These are phyloP conservation scores for Hysterium pulicare DNA, from an alignment of 2,329 filamentous ascomycete genomes.

Conservation along the genomic window DNA sequence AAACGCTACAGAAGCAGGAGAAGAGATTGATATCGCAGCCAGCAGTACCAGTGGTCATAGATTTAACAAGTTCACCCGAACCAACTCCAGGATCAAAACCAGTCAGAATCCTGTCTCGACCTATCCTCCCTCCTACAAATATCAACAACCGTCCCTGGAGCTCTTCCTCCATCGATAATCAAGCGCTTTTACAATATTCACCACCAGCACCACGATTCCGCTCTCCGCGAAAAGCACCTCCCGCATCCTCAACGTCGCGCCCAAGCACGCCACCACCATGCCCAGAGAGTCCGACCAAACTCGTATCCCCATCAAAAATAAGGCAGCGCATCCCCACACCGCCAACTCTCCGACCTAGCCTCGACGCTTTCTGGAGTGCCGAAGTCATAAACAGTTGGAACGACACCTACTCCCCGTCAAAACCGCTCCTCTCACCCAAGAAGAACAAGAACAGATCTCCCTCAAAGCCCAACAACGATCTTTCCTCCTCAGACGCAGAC, in stretches of 20 bases:
- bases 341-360: slow-evolving; percentile 28
- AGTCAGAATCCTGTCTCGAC: slow-evolving; percentile 11
- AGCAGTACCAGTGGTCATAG: slow-evolving; percentile 28
- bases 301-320: slow-evolving; percentile 37
- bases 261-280: slow-evolving; percentile 29
- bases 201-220: slow-evolving; percentile 29
- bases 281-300: slow-evolving; percentile 27
- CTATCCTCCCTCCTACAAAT: slow-evolving; percentile 21
- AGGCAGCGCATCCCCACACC: slow-evolving; percentile 27
- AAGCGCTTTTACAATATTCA: slow-evolving; percentile 31
- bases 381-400: slow-evolving; percentile 36
- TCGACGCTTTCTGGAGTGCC: slow-evolving; percentile 38
- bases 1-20: slow-evolving; percentile 1
- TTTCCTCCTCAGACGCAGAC: slow-evolving; percentile 5
- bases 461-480: neutral
- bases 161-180: slow-evolving; percentile 22
- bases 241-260: slow-evolving; percentile 19
- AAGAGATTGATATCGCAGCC: neutral
- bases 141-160: slow-evolving; percentile 26
- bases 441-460: slow-evolving; percentile 23
- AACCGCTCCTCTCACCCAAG: slow-evolving; percentile 30
- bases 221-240: slow-evolving; percentile 33
- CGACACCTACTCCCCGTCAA: slow-evolving; percentile 34
- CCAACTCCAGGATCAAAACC: slow-evolving; percentile 3
- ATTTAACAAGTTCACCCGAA: slow-evolving; percentile 26